Evolutionary conservation across 1,139 yeast species (phyloP), one percentile per base, ranked within the genome.

Genomic region (Hanseniaspora uvarum): DNA sequence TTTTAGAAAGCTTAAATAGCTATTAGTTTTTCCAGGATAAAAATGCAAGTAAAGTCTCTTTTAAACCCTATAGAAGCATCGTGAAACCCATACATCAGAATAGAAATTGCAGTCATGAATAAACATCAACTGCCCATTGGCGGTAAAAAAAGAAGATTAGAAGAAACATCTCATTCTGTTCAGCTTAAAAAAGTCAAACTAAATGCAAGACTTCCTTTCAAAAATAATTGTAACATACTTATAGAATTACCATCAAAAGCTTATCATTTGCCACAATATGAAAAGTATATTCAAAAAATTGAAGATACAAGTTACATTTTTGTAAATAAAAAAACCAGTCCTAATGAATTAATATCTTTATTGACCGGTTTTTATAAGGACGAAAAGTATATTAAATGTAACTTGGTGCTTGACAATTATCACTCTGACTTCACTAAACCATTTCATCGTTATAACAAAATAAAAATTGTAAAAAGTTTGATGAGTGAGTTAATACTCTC

Each of bases 401-500:
- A 49, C 14, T 10, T 49, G n/a, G 36, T 49, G 10, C 7, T 49
- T 1, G 45, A 49, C 36, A 41, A 16, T 28, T 23, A 49, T n/a
- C 26, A 26, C n/a, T 24, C 48, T 3, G 45, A 43, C 26, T 50
- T 50, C 16, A 28, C 44, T 23, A 39, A 50, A 18, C 16, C 44
- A 5, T 50, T 50, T 30, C 38, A 37, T 14, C 18, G 21, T 5
- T 50, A 43, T 24, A 50, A 50, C 14, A 28, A 30, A 12, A 30
- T 50, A 4, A 19, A 23, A n/a, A 44, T 50, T 37, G 44, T 43
- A 3, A 43, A 50, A 18, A 28, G 31, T 10, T 16, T 50, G 3
- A 39, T 50, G 26, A 44, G 53, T 23, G 53, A 50, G 5, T 14
- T 50, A 10, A 43, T 50, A n/a, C 7, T 50, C 7, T 28, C 53